Conservation (phyloP, 257 asterid genomes). For the Gentiana dahurica region DNA sequence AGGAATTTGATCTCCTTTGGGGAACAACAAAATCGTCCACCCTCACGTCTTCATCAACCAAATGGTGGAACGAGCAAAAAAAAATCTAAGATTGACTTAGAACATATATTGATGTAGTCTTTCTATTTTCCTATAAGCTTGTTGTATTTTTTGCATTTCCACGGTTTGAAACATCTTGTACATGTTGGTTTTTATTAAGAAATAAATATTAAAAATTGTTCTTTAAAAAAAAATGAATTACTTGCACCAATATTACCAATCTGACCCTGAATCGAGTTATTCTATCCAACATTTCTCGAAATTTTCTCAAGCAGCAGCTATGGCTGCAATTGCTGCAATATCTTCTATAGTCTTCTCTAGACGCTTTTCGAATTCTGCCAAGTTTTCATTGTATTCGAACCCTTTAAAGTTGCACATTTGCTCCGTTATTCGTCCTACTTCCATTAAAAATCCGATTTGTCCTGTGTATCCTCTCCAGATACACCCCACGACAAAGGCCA, state of each 20-base stretch:
- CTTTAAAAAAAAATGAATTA: too few relatives aligned
- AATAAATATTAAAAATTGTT: too few relatives aligned
- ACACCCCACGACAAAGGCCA: slow-evolving; percentile 13
- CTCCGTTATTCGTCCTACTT: slow-evolving; percentile 12
- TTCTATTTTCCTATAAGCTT: too few relatives aligned
- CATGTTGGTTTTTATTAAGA: too few relatives aligned
- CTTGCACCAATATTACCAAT: slow-evolving; percentile 1
- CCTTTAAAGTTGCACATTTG: slow-evolving; percentile 14
- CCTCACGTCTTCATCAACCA: too few relatives aligned
- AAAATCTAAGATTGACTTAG: too few relatives aligned
- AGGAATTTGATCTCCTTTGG: too few relatives aligned
- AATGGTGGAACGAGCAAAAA: too few relatives aligned
- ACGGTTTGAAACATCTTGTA: too few relatives aligned
- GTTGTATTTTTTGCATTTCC: too few relatives aligned
- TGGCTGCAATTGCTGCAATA: slow-evolving; percentile 38
- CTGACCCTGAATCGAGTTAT: slow-evolving; percentile 9
- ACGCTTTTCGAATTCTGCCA: slow-evolving; percentile 23
- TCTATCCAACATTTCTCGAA: not conserved
- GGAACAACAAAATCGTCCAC: too few relatives aligned
- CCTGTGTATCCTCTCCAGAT: slow-evolving; percentile 9
- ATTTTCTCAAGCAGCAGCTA: slow-evolving; percentile 23
- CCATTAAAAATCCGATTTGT: slow-evolving; percentile 17
- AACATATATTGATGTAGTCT: too few relatives aligned
- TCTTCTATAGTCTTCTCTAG: slow-evolving; percentile 31
- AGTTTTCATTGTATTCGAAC: slow-evolving; percentile 18